Conservation (phyloP, 495 filamentous ascomycete species). For the Aspergillus leporis region DNA sequence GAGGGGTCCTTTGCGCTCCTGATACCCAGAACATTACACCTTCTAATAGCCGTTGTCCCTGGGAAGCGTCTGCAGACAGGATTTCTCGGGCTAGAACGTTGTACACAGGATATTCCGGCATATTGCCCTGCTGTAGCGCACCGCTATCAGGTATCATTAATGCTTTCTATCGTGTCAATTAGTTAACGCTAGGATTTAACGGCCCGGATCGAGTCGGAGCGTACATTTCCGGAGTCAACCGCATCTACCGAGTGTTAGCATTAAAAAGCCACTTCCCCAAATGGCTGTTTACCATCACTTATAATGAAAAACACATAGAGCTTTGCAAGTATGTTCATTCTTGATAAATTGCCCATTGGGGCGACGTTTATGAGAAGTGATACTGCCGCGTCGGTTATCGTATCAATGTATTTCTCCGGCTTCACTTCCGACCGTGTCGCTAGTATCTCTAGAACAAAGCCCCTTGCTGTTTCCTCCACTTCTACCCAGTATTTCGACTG, state of each 20-base stretch:
- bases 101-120: slow-evolving; percentile 1
- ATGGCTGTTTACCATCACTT: slow-evolving; percentile 14
- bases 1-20: background rate
- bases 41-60: slow-evolving; percentile 11
- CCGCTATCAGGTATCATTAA: background rate
- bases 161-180: background rate
- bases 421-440: background rate
- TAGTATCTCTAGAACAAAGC: background rate
- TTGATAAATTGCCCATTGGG: slow-evolving; percentile 6
- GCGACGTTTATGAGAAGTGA: slow-evolving; percentile 10
- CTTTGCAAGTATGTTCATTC: slow-evolving; percentile 12
- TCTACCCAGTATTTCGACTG: slow-evolving; percentile 20
- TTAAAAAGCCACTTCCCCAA: background rate
- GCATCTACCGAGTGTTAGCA: slow-evolving; percentile 5
- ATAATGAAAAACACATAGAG: slow-evolving; percentile 14
- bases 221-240: slow-evolving; percentile 15
- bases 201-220: background rate
- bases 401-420: slow-evolving; percentile 5
- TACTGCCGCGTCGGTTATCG: slow-evolving; percentile 9
- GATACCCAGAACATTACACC: slow-evolving; percentile 11
- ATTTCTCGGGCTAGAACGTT: slow-evolving; percentile 8
- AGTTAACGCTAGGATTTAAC: background rate
- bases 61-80: slow-evolving; percentile 7
- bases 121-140: background rate
- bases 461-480: slow-evolving; percentile 12